These are phyloP conservation scores for Kuraishia floccosa DNA, from an alignment of 805 yeast species.

Conservation along the genomic window DNA sequence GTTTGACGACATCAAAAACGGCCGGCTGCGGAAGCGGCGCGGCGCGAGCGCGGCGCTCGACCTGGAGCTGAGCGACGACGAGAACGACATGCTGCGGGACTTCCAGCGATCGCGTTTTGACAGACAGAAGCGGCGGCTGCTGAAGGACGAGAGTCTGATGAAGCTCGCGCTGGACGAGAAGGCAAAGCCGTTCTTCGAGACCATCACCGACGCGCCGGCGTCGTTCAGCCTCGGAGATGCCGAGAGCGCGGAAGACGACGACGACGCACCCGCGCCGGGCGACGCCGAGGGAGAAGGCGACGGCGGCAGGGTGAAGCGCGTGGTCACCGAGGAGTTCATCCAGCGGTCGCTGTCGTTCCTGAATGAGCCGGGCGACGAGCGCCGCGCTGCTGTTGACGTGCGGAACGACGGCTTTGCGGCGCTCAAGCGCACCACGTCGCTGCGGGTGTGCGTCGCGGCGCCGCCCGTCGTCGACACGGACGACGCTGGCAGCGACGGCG, in stretches of 20 bases:
- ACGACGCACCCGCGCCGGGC: background rate
- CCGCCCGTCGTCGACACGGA: background rate
- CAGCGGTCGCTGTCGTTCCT: conserved; percentile 4
- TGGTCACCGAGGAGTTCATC: conserved; percentile 3
- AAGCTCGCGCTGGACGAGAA: conserved; percentile 39
- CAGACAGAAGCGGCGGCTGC: conserved; percentile 35
- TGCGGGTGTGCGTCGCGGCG: no score
- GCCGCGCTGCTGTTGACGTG: no score
- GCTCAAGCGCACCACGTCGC: no score
- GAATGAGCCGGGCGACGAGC: conserved; percentile 1
- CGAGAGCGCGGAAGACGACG: conserved; percentile 2
- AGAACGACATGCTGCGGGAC: conserved; percentile 43
- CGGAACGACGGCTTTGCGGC: no score
- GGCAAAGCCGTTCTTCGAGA: conserved; percentile 56
- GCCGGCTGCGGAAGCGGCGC: conserved; percentile 50
- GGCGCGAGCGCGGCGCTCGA: conserved; percentile 41
- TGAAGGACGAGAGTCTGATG: conserved; percentile 31
- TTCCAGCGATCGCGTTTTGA: conserved; percentile 19
- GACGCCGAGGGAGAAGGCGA: background rate
- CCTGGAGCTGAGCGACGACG: conserved; percentile 65
- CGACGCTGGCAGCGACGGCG: no score
- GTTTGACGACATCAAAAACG: conserved; percentile 61
- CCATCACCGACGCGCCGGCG: conserved; percentile 29
- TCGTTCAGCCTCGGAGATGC: conserved; percentile 1
- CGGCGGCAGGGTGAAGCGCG: conserved; percentile 1